Base-by-base conservation (phyloP, 202 grass and related monocot species). In the Hordeum pubiflorum region DNA sequence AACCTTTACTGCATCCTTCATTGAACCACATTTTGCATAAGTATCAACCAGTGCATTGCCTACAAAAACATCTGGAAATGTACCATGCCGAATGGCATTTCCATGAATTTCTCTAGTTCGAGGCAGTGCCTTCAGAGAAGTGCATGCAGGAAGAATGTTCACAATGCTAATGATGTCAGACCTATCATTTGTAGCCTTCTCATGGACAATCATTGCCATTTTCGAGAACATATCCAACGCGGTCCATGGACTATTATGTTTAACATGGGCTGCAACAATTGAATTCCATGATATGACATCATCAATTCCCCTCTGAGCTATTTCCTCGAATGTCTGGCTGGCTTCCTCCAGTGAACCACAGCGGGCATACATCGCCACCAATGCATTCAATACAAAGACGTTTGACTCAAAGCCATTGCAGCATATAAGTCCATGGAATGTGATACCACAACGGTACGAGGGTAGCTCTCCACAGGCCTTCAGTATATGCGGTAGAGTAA, bases 271-370 rank as follows among this genome's bases (percentile, higher is more conserved):
- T 43, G 89, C 78, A 78, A 91, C 56, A 63, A 94, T 79, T 75
- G 92, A 94, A 83, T 94, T 94, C 92, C 92, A 94, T 58, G 92
- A 91, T 56, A 87, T 91, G 38, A 89, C 81, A 89, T 94, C 92
- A 89, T 94, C 92, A 23, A 91, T 91, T 60, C 84, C 84, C 73
- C 71, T 91, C 21, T 73, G 26, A 63, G 72, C 41, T 82, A 94
- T 91, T 87, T 91, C 92, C 77, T 94, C 58, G 81, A 94, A 94
- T 63, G 89, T 63, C 41, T 46, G 58, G 11, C 15, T 69, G 72
- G 89, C 87, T 55, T 94, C 87, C 26, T 94, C 79, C 22, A 87
- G 33, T 82, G 58, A 76, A 86, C 92, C 78, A 75, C 84, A 91
- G 10, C 84, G 81, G 18, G 86, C 63, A 78, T 94, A 94, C 92